Evolutionary conservation across 768 basidiomycete species (phyloP).

Genomic region (Amylocystis lapponica): DNA sequence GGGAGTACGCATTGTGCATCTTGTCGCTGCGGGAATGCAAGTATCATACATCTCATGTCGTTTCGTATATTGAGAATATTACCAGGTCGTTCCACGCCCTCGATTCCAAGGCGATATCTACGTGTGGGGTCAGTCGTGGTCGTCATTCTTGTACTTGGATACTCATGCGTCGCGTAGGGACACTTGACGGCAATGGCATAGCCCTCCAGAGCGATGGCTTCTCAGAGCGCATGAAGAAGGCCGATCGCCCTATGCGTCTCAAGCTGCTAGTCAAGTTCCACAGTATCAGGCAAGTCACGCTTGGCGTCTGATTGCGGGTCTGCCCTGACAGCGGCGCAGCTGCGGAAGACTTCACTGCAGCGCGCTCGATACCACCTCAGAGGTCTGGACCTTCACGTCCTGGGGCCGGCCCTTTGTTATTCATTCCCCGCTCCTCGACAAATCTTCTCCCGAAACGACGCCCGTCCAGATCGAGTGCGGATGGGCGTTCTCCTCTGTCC

Average conservation of each 20-base stretch:
- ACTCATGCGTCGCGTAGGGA: constrained; percentile 42
- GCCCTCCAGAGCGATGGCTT: constrained; percentile 49
- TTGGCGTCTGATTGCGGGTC: not conserved
- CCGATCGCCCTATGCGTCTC: constrained; percentile 51
- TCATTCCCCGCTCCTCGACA: constrained; percentile 31
- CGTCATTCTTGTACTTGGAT: too few species aligned
- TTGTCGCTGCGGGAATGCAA: constrained; percentile 81
- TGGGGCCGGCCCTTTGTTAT: constrained; percentile 79
- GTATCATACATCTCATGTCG: constrained; percentile 16
- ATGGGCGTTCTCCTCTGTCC: constrained; percentile 71
- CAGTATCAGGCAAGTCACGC: constrained; percentile 49
- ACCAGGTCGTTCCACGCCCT: constrained; percentile 83
- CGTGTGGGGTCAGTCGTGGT: constrained; percentile 70
- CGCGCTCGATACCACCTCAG: constrained; percentile 50
- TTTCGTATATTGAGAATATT: not conserved
- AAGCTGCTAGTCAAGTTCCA: constrained; percentile 52
- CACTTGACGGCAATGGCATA: constrained; percentile 43
- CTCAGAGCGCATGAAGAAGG: constrained; percentile 44
- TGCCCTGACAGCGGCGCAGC: constrained; percentile 31
- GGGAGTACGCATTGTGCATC: constrained; percentile 56
- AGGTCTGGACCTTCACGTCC: constrained; percentile 69
- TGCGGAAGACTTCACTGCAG: constrained; percentile 75
- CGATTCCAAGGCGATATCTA: constrained; percentile 68
- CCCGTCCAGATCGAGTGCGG: constrained; percentile 71
- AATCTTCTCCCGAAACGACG: constrained; percentile 38